Evolutionary conservation across 768 basidiomycete genomes (phyloP), one percentile per base, ranked within the genome.

Genomic region (Phanerodontia chrysosporium): DNA sequence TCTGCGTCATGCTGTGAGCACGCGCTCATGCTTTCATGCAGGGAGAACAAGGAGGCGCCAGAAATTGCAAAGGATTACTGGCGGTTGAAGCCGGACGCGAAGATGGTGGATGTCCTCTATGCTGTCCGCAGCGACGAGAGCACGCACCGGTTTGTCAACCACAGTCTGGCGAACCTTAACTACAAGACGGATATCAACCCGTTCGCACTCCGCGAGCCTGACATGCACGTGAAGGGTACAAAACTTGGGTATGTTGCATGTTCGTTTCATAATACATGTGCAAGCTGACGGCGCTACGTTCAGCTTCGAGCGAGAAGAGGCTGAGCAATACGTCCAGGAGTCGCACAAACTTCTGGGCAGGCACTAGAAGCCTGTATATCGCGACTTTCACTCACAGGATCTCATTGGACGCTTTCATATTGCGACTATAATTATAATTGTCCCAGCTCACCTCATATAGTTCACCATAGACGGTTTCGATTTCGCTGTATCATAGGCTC

Each of bases 51-150:
- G 66, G 81, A 89, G 36, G 91, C 94, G 6, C 95, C 95, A 0
- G 78, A 83, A 66, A 96, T 98, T 69, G 90, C 95, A 8, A 94
- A 92, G 62, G 95, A 98, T 69, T 98, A 98, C 73, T 98, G 96
- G 93, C 84, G 94, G 24, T 79, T 96, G 30, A 68, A 72, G 2
- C 74, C 82, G 2, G 70, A 89, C 65, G 90, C 93, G 0, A 94
- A 83, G 65, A 75, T 98, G 59, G 76, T 92, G 21, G 96, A 98
- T 66, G 88, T 96, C 49, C 80, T 98, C 51, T 92, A 92, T 67
- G 94, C 93, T 32, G 91, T 98, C 32, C 83, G 95, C 65, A 92
- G 91, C 16, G 95, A 98, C 72, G 95, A 98, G 70, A 83, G 90
- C 0, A 94, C 90, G 0, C 95, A 98, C 67, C 81, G 93, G 51